Evolutionary conservation across 1,139 yeast species (phyloP).

Genomic region (Candida sojae): DNA sequence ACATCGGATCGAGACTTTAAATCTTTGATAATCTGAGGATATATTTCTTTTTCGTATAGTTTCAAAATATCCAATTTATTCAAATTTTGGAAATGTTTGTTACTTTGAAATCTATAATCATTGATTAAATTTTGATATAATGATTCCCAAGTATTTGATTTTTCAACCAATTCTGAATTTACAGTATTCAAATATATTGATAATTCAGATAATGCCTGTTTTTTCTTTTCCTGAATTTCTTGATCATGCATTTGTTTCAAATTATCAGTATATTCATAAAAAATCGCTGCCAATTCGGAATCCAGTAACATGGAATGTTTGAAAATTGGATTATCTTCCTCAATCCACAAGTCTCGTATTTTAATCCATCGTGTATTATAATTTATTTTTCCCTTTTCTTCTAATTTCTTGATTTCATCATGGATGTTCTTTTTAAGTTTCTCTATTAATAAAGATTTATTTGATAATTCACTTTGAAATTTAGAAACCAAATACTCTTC

Average conservation of each 20-base stretch:
- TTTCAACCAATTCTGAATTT: constrained; percentile 31
- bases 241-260: constrained; percentile 43
- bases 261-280: constrained; percentile 46
- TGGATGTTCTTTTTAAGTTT: constrained; percentile 57
- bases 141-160: constrained; percentile 45
- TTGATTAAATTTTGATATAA: constrained; percentile 38
- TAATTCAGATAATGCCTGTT: constrained; percentile 55
- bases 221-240: constrained; percentile 28
- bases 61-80: constrained; percentile 61
- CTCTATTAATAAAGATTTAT: constrained; percentile 54
- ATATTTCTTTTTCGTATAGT: constrained; percentile 52
- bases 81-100: constrained; percentile 55
- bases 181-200: constrained; percentile 46
- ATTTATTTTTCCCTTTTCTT: constrained; percentile 38
- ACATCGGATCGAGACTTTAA: constrained; percentile 37
- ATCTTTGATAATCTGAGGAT: constrained; percentile 33
- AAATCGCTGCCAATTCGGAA: constrained; percentile 53
- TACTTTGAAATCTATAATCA: constrained; percentile 58
- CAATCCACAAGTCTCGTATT: constrained; percentile 44
- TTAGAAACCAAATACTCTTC: constrained; percentile 63
- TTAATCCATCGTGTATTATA: constrained; percentile 71
- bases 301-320: constrained; percentile 64
- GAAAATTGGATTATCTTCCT: constrained; percentile 66
- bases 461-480: constrained; percentile 54
- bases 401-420: constrained; percentile 43